A percentile compares a stretch with the other conserved stretches of the same genome.
phyloP scores from a whole-genome alignment of 306 rosid species.

The Malus sylvestris region DNA sequence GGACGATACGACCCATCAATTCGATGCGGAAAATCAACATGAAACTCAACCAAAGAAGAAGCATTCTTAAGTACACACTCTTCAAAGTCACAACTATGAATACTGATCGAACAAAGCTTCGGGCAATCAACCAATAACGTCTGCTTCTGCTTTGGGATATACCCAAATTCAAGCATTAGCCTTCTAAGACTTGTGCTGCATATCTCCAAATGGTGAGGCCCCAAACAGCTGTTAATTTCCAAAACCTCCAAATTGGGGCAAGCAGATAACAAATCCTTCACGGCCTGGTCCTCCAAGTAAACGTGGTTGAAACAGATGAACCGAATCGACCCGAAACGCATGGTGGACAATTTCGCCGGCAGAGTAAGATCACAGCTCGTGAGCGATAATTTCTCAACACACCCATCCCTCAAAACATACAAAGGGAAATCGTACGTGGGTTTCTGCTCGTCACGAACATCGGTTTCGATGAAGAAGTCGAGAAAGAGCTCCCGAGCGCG shows the following conservation, averaged over 20 bases:
- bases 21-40: neutral
- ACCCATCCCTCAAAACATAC: neutral
- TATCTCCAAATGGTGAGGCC: slow-evolving; percentile 1
- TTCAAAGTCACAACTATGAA: neutral
- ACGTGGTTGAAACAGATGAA: neutral
- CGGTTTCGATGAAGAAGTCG: neutral
- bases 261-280: neutral
- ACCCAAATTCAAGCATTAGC: neutral
- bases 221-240: neutral
- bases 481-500: neutral
- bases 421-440: slow-evolving; percentile 6
- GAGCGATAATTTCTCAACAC: neutral
- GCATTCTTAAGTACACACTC: neutral
- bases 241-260: slow-evolving; percentile 1
- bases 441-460: neutral
- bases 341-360: neutral
- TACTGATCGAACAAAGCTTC: neutral
- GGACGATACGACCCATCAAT: neutral
- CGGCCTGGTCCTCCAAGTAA: neutral
- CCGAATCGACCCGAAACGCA: neutral
- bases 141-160: neutral
- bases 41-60: neutral
- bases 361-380: neutral
- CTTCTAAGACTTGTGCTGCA: neutral
- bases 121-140: slow-evolving; percentile 2